phyloP scores from a whole-genome alignment of 495 filamentous ascomycete species.

The Durotheca rogersii region DNA sequence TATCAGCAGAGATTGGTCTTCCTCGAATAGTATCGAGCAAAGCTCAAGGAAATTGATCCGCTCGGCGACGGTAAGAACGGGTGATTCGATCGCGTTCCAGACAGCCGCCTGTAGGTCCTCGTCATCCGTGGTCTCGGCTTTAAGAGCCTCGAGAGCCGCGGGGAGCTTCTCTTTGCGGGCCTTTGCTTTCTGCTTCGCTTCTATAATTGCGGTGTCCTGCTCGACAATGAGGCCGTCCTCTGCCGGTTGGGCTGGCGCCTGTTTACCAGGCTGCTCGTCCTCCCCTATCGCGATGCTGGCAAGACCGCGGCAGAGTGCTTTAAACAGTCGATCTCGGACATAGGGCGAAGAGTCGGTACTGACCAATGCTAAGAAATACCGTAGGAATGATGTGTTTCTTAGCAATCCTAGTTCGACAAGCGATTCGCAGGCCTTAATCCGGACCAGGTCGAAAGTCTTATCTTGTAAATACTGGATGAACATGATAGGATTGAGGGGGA shows the following conservation, averaged over 20 bases:
- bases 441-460: constrained; percentile 75
- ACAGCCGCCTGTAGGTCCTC: constrained; percentile 64
- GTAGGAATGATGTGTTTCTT: constrained; percentile 59
- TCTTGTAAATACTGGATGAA: constrained; percentile 80
- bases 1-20: constrained; percentile 61
- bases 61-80: constrained; percentile 64
- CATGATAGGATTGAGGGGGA: constrained; percentile 59
- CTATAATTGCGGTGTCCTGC: constrained; percentile 59
- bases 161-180: constrained; percentile 73
- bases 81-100: constrained; percentile 76
- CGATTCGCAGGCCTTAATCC: constrained; percentile 78
- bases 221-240: constrained; percentile 75
- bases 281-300: constrained; percentile 81
- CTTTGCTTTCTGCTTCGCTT: constrained; percentile 66
- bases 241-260: constrained; percentile 31
- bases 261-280: constrained; percentile 32
- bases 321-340: constrained; percentile 68
- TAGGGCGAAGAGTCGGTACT: constrained; percentile 79
- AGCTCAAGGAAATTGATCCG: constrained; percentile 75
- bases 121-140: constrained; percentile 65
- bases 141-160: constrained; percentile 74
- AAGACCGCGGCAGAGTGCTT: constrained; percentile 67
- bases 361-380: constrained; percentile 69
- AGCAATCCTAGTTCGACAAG: constrained; percentile 77
- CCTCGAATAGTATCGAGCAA: constrained; percentile 70